These are phyloP conservation scores for Besnoitia besnoiti DNA, from an alignment of 169 alveolate species.

Conservation along the genomic window DNA sequence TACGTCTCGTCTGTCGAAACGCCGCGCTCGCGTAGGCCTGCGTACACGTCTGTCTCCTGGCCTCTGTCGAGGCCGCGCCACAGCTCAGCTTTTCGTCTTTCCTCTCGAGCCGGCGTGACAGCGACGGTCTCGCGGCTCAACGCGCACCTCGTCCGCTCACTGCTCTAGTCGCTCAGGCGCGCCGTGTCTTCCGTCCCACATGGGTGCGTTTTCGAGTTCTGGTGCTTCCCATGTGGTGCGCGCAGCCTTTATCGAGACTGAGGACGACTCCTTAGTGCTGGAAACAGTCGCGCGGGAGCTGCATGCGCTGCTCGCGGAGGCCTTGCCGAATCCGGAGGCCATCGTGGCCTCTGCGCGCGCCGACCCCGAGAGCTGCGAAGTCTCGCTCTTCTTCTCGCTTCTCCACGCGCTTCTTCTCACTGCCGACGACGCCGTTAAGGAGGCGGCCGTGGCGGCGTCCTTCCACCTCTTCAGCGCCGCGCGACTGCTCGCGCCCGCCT, in stretches of 20 bases:
- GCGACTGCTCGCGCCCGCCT: background rate
- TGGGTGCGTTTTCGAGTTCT: too few relatives aligned
- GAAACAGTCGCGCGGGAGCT: background rate
- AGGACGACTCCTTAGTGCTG: background rate
- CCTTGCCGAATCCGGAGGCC: background rate
- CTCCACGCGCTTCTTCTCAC: background rate
- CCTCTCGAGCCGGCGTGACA: too few relatives aligned
- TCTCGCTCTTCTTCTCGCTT: background rate
- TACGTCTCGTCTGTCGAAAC: background rate
- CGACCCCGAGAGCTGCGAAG: background rate
- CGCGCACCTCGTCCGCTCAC: too few relatives aligned
- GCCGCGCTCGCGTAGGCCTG: too few relatives aligned
- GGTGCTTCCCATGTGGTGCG: too few relatives aligned
- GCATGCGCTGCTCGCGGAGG: background rate
- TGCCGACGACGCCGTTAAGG: background rate
- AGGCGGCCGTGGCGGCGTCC: background rate
- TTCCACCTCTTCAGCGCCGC: background rate
- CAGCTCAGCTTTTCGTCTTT: too few relatives aligned
- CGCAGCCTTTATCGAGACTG: background rate
- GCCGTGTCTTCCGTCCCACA: too few relatives aligned
- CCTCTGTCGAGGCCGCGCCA: too few relatives aligned
- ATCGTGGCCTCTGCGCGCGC: background rate
- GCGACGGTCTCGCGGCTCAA: too few relatives aligned
- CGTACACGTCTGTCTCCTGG: too few relatives aligned
- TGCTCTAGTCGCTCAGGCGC: too few relatives aligned